Evolutionary conservation across 1,284 basidiomycete species (phyloP).

Genomic region (Cryptococcus neoformans): DNA sequence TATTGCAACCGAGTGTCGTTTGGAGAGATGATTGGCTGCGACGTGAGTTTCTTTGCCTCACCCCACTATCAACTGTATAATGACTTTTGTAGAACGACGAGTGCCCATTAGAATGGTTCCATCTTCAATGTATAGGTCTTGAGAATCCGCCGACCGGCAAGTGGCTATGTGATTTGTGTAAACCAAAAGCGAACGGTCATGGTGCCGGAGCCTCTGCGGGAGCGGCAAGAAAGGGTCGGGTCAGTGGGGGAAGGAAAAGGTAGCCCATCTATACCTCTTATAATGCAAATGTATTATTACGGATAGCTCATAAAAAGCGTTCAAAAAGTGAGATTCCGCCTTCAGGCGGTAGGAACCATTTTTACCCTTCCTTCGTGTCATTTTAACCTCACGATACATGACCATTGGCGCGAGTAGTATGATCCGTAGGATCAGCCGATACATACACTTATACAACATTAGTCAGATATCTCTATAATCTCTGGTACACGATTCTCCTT

Average conservation of each 20-base stretch:
- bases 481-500: constrained; percentile 14
- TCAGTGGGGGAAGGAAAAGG: background rate
- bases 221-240: background rate
- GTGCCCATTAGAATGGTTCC: constrained; percentile 53
- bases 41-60: constrained; percentile 26
- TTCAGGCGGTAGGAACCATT: too few species aligned
- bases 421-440: too few species aligned
- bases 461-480: constrained; percentile 27
- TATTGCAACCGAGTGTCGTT: constrained; percentile 53
- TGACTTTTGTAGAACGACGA: constrained; percentile 50
- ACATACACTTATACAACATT: background rate
- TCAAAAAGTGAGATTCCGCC: too few species aligned
- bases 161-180: constrained; percentile 42
- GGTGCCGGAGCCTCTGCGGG: constrained; percentile 2
- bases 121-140: constrained; percentile 43
- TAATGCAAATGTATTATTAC: background rate
- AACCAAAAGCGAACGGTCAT: constrained; percentile 14
- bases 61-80: background rate
- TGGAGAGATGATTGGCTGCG: constrained; percentile 51
- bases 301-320: too few species aligned
- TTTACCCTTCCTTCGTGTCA: too few species aligned
- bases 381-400: too few species aligned
- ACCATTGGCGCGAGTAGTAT: too few species aligned
- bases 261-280: too few species aligned
- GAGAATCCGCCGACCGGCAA: constrained; percentile 35